These are phyloP conservation scores for Aquilaria agallochum DNA, from an alignment of 441 rosid genomes.

Conservation along the genomic window DNA sequence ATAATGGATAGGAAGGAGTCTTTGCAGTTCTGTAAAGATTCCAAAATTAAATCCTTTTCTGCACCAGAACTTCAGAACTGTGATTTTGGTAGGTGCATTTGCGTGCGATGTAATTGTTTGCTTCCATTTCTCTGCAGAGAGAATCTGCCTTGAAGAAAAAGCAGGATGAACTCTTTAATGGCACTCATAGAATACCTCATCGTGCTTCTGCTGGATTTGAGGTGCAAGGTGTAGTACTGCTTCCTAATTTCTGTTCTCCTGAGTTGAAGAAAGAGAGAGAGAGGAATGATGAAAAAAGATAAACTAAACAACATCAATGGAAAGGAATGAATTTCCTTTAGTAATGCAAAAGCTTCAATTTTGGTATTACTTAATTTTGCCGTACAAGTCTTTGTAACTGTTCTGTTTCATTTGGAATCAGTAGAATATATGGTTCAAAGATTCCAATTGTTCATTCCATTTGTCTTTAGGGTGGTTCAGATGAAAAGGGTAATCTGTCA, in stretches of 20 bases:
- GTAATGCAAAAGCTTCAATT: slow-evolving; percentile 36
- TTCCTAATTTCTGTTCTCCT: slow-evolving; percentile 1
- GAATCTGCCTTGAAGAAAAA: slow-evolving; percentile 78
- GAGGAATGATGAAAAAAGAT: slow-evolving; percentile 7
- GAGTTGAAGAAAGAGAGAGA: too few species aligned
- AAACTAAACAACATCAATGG: slow-evolving; percentile 1
- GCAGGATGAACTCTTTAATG: slow-evolving; percentile 39
- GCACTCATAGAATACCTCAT: slow-evolving; percentile 25
- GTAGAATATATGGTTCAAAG: background rate
- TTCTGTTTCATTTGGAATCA: slow-evolving; percentile 6
- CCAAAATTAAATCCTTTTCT: too few species aligned
- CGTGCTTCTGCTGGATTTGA: slow-evolving; percentile 21
- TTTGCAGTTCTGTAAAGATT: too few species aligned
- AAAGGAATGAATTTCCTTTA: slow-evolving; percentile 9
- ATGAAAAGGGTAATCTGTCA: slow-evolving; percentile 25
- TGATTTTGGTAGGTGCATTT: slow-evolving; percentile 30
- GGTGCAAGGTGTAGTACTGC: slow-evolving; percentile 52
- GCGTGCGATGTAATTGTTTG: slow-evolving; percentile 4
- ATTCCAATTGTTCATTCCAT: slow-evolving; percentile 26
- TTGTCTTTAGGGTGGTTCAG: slow-evolving; percentile 43
- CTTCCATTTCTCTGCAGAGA: slow-evolving; percentile 52
- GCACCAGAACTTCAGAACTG: too few species aligned
- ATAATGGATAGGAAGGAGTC: too few species aligned
- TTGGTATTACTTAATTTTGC: slow-evolving; percentile 31
- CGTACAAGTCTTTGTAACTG: slow-evolving; percentile 3